Evolutionary conservation across 2,329 filamentous ascomycete species (phyloP), one percentile per base, ranked within the genome.

Genomic region (Dothideomycetes sp.): DNA sequence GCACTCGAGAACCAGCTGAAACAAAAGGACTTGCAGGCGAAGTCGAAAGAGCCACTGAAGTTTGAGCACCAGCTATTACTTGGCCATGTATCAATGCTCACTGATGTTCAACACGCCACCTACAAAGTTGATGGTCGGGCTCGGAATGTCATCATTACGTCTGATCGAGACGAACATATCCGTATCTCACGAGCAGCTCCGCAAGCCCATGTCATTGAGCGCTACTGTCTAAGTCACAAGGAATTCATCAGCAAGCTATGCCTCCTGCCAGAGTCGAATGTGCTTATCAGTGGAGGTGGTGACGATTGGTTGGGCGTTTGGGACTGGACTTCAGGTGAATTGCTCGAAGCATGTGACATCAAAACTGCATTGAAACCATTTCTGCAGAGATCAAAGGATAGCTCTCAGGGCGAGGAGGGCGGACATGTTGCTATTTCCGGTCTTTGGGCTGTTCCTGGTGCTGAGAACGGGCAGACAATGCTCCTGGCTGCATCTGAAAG

Each of bases 71-170:
- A 79, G 29, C 68, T 94, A 1, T 68, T 95, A 5, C 75, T 98
- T 1, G 91, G 91, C 10, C 91, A 98, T 61, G 91, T 98, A 11
- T 95, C 89, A 1, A 84, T 96, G 76, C 75, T 98, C 36, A 95
- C 88, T 2, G 80, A 85, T 52, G 58, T 95, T 37, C 60, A 68
- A 2, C 67, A 77, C 31, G 70, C 69, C 4, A 64, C 62, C n/a
- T 54, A 68, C 53, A 56, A 68, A 48, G 46, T 63, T 49, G 44
- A 77, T 44, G 58, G 58, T 14, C 59, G 59, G 29, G 48, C 55
- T n/a, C 68, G 70, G 39, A 65, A 58, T 37, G 82, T 80, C 50
- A 73, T 84, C 35, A 61, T 84, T 34, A 82, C 79, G 10, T 70
- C 75, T 14, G 80, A 84, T 57, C 69, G 79, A 44, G 79, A 84